phyloP scores from a whole-genome alignment of 371 early-diverging fungal species.

The Apophysomyces variabilis region DNA sequence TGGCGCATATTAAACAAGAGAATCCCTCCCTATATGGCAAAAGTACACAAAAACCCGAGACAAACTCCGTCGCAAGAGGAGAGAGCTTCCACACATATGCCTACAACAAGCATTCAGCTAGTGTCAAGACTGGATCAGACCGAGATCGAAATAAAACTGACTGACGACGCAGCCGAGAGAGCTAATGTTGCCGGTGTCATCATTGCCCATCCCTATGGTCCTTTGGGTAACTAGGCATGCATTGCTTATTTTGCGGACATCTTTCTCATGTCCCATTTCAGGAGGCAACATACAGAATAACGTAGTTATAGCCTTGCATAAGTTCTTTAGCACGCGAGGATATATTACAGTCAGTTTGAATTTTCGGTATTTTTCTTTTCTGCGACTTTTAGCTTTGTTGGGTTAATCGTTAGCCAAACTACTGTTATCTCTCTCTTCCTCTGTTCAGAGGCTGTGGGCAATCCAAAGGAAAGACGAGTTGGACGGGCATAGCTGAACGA shows the following conservation, averaged over 20 bases:
- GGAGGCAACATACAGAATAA: slow-evolving; percentile 51
- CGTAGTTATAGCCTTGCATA: slow-evolving; percentile 43
- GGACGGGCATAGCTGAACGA: slow-evolving; percentile 62
- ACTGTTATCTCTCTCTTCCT: neutral
- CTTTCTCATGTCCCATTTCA: slow-evolving; percentile 11
- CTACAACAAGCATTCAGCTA: neutral
- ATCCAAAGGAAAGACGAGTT: slow-evolving; percentile 60
- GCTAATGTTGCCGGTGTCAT: slow-evolving; percentile 18
- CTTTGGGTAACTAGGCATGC: slow-evolving; percentile 35
- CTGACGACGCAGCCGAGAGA: neutral
- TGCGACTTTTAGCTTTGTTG: neutral
- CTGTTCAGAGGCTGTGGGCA: slow-evolving; percentile 52
- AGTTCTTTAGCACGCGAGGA: slow-evolving; percentile 28
- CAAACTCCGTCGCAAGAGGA: neutral
- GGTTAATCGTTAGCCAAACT: too few species aligned
- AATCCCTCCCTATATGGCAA: neutral
- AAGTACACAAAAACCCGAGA: neutral
- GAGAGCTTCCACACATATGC: neutral
- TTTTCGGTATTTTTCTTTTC: slow-evolving; percentile 44
- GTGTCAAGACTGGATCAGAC: neutral
- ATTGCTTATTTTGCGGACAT: neutral
- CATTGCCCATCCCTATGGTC: slow-evolving; percentile 55
- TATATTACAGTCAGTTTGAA: slow-evolving; percentile 49
- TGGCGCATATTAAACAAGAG: neutral
- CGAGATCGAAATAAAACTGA: neutral